Evolutionary conservation across 768 basidiomycete species (phyloP).

Genomic region (Lactifluus subvellereus): DNA sequence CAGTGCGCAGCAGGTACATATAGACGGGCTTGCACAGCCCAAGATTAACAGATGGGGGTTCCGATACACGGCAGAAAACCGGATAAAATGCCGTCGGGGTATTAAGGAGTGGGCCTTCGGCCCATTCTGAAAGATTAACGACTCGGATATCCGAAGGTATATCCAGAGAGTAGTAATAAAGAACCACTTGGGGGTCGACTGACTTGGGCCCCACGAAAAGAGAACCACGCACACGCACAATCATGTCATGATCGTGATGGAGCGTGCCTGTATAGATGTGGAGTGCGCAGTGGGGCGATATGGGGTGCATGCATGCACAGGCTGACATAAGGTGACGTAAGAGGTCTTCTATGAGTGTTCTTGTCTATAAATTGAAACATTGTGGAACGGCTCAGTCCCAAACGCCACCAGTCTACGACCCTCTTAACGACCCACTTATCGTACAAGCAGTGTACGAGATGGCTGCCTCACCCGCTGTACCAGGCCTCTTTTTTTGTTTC

Average conservation of each 20-base stretch:
- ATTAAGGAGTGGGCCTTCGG: no score
- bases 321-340: background rate
- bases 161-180: no score
- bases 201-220: no score
- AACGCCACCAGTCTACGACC: background rate
- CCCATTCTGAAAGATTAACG: no score
- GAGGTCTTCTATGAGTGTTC: background rate
- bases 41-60: background rate
- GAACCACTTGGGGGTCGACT: no score
- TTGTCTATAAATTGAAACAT: conserved; percentile 1
- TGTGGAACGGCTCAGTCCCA: background rate
- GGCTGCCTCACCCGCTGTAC: conserved; percentile 55
- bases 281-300: background rate
- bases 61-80: background rate
- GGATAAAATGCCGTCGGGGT: no score
- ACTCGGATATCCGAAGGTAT: no score
- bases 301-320: background rate
- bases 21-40: background rate
- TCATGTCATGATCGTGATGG: background rate
- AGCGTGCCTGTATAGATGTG: background rate
- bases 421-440: background rate
- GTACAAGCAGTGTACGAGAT: conserved; percentile 27
- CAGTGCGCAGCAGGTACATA: background rate
- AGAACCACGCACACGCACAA: no score
- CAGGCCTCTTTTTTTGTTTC: conserved; percentile 68